These are phyloP conservation scores for Rhododendron mucronatum DNA, from an alignment of 148 eudicot species.

Conservation along the genomic window DNA sequence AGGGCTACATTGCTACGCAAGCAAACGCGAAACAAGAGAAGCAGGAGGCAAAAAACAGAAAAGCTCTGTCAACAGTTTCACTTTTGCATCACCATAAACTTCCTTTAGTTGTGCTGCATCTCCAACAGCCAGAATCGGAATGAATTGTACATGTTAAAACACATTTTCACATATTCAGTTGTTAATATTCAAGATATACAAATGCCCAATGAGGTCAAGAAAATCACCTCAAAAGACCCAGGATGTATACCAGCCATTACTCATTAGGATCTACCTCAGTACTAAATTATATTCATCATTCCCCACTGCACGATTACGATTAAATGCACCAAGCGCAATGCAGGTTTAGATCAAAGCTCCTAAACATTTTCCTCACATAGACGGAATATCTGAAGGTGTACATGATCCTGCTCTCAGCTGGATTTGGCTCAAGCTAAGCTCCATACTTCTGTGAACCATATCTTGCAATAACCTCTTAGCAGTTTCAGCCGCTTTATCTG, in stretches of 20 bases:
- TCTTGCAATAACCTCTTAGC: slow-evolving; percentile 57
- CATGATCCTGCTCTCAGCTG: slow-evolving; percentile 35
- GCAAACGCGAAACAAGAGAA: neutral
- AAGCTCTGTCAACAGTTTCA: neutral
- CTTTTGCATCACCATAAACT: slow-evolving; percentile 2
- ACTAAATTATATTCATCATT: neutral
- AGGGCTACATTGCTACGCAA: neutral
- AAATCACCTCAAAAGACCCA: slow-evolving; percentile 24
- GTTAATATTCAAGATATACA: slow-evolving; percentile 12
- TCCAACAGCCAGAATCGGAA: neutral
- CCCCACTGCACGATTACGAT: neutral
- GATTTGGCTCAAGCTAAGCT: slow-evolving; percentile 36
- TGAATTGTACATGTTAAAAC: neutral
- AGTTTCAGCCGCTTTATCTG: slow-evolving; percentile 59
- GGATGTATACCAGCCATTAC: neutral
- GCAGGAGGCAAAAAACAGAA: neutral
- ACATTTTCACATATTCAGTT: slow-evolving; percentile 4
- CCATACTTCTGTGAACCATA: slow-evolving; percentile 62
- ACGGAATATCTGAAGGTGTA: slow-evolving; percentile 19
- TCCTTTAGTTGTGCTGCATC: neutral
- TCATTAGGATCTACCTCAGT: slow-evolving; percentile 8
- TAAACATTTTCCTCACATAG: neutral
- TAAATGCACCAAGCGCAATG: neutral
- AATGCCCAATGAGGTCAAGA: slow-evolving; percentile 14
- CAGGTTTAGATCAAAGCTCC: slow-evolving; percentile 1